Evolutionary conservation across 164 flowering plant species (phyloP), one percentile per base, ranked within the genome.

Genomic region (Berberis thunbergii): DNA sequence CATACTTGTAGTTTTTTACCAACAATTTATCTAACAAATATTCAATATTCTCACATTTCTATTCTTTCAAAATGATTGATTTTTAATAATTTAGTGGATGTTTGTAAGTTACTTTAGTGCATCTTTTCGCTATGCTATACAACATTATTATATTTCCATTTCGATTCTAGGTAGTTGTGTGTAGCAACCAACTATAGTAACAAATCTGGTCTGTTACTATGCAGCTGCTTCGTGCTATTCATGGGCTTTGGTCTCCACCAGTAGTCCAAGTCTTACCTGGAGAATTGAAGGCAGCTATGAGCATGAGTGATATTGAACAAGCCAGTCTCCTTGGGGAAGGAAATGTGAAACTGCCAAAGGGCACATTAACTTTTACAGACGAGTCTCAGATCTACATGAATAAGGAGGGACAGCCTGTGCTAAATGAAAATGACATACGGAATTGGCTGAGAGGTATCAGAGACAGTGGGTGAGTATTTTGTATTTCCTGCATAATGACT

Each of bases 391-490:
- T 61, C 61, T 91, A 81, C 54, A 64, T 74, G 68, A 78, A 65
- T 58, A 86, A 71, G 73, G 92, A 84, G 60, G 82, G 85, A 63
- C 44, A 68, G 69, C 45, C 73, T 26, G 95, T 84, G 75, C 69
- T 89, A 39, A 83, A 70, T 78, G 99, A 89, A 83, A 75, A 71
- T 68, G 96, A 89, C 67, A 64, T 91, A 67, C 77, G 98, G 7
- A 95, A 91, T 72, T 95, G 97, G 97, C 72, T 95, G 71, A 91
- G 82, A 76, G 90, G 99, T 61, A 82, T 89, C 75, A 78, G 99
- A 79, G 99, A 95, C 59, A 95, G 99, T 74, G 97, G 97, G 98
- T 91, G 80, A 64, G 96, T 79, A 0, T 26, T 26, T 26, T 26
- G 26, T 26, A 26, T 26, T 26, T 26, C 26, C 26, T 26, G 26